These are phyloP conservation scores for Globisporangium cystogenes DNA, from an alignment of 352 stramenopile genomes.

Conservation along the genomic window DNA sequence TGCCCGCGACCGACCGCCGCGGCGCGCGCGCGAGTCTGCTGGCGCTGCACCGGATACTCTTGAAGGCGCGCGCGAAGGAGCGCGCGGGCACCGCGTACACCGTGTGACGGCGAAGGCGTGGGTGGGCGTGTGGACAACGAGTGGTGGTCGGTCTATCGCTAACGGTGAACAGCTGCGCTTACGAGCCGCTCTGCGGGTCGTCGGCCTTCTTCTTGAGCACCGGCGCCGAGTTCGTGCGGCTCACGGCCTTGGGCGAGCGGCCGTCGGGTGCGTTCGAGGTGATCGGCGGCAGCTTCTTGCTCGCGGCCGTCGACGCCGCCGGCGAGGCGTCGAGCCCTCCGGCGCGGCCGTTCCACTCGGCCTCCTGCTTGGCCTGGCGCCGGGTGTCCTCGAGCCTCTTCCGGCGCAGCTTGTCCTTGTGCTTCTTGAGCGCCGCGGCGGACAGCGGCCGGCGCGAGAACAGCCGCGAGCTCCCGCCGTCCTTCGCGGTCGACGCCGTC, in stretches of 20 bases:
- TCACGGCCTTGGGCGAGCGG: constrained; percentile 23
- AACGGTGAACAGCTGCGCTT: too few relatives aligned
- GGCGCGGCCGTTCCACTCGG: constrained; percentile 70
- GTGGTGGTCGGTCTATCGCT: constrained; percentile 2
- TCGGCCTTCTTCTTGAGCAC: constrained; percentile 53
- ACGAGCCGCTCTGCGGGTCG: constrained; percentile 4
- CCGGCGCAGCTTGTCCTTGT: constrained; percentile 56
- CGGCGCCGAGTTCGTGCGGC: constrained; percentile 55
- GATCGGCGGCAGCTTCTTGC: constrained; percentile 71
- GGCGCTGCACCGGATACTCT: constrained; percentile 41
- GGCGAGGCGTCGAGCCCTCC: constrained; percentile 58
- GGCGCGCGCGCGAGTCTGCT: constrained; percentile 36
- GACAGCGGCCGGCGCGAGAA: constrained; percentile 61
- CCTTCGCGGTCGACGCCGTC: constrained; percentile 29
- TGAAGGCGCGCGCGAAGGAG: constrained; percentile 43
- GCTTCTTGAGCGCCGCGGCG: constrained; percentile 60
- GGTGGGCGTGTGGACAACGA: too few relatives aligned
- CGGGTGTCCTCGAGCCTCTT: constrained; percentile 62
- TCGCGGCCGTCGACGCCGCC: constrained; percentile 10
- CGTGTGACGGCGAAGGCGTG: constrained; percentile 9
- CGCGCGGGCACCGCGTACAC: constrained; percentile 18
- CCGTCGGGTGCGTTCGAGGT: constrained; percentile 10
- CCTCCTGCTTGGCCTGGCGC: constrained; percentile 55
- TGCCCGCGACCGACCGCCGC: constrained; percentile 28
- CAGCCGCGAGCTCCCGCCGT: constrained; percentile 45